A percentile compares a stretch with the other conserved stretches of the same genome.
Evolutionary conservation across 768 basidiomycete genomes (phyloP).

Genomic region (Galerina sulciceps): DNA sequence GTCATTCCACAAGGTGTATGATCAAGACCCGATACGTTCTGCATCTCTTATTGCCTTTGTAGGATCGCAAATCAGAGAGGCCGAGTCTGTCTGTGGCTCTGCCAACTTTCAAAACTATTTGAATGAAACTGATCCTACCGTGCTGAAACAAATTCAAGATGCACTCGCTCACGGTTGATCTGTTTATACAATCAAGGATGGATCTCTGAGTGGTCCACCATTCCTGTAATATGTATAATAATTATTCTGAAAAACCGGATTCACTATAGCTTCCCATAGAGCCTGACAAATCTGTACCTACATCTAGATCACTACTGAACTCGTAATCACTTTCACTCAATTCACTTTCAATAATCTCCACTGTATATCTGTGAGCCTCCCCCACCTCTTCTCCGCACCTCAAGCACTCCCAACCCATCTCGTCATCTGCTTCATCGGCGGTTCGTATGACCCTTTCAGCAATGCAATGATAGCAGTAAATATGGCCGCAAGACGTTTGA

Average conservation of each 20-base stretch:
- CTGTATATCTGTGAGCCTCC: slow-evolving; percentile 62
- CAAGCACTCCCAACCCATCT: slow-evolving; percentile 79
- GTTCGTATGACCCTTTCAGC: slow-evolving; percentile 79
- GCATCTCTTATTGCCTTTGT: slow-evolving; percentile 67
- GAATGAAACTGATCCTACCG: slow-evolving; percentile 67
- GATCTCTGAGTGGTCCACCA: not conserved
- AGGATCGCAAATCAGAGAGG: slow-evolving; percentile 60
- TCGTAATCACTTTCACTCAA: slow-evolving; percentile 59
- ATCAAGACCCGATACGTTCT: slow-evolving; percentile 74
- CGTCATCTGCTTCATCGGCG: slow-evolving; percentile 64
- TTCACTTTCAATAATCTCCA: slow-evolving; percentile 46
- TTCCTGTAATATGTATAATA: not conserved
- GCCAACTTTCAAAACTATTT: slow-evolving; percentile 68
- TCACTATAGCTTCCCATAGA: slow-evolving; percentile 58
- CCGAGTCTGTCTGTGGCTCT: slow-evolving; percentile 61
- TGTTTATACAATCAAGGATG: not conserved
- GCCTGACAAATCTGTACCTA: slow-evolving; percentile 59
- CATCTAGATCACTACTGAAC: slow-evolving; percentile 57
- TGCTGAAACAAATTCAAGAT: slow-evolving; percentile 73
- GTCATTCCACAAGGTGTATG: slow-evolving; percentile 55
- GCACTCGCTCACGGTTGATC: slow-evolving; percentile 39
- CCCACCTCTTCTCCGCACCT: slow-evolving; percentile 73
- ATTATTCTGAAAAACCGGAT: slow-evolving; percentile 44
- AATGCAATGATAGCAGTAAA: slow-evolving; percentile 95
- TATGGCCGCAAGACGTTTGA: slow-evolving; percentile 79